These are phyloP conservation scores for Ophiostoma pallidulum DNA, from an alignment of 2,329 filamentous ascomycete genomes.

Conservation along the genomic window DNA sequence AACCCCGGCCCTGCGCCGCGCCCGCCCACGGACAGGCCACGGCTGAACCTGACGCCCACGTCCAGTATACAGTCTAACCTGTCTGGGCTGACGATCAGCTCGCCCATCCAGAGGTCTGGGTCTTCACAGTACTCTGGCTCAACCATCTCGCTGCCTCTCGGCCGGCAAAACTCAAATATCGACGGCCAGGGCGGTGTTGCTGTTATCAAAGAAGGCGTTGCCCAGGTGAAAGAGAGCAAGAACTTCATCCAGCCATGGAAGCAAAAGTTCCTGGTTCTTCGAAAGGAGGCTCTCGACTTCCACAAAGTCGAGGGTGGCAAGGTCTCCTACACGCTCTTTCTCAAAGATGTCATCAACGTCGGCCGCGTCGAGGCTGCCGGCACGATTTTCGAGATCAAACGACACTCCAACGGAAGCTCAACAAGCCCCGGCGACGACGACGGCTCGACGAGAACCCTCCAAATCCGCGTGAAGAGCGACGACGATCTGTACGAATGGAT, in stretches of 20 bases:
- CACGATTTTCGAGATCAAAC: constrained; percentile 89
- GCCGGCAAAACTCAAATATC: constrained; percentile 49
- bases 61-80: constrained; percentile 68
- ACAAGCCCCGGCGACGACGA: constrained; percentile 70
- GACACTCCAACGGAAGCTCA: constrained; percentile 57
- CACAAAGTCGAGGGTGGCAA: constrained; percentile 86
- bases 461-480: constrained; percentile 89
- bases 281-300: constrained; percentile 89
- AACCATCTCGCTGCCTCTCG: constrained; percentile 62
- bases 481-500: constrained; percentile 99
- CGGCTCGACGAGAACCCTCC: constrained; percentile 69
- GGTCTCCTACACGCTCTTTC: constrained; percentile 71
- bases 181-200: constrained; percentile 59
- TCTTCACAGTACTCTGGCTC: constrained; percentile 58
- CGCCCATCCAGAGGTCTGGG: constrained; percentile 56
- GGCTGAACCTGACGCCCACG: constrained; percentile 69
- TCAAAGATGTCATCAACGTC: constrained; percentile 84
- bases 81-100: constrained; percentile 62
- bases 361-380: constrained; percentile 84
- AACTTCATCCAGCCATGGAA: constrained; percentile 81
- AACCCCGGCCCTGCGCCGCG: constrained; percentile 91
- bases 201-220: constrained; percentile 73
- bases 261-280: constrained; percentile 81
- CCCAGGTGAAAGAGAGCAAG: constrained; percentile 82
- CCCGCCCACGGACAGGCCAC: constrained; percentile 74